A percentile compares a stretch with the other conserved stretches of the same genome.
These are phyloP conservation scores for Yamadazyma triangularis DNA, from an alignment of 1,139 yeast genomes.

Conservation along the genomic window DNA sequence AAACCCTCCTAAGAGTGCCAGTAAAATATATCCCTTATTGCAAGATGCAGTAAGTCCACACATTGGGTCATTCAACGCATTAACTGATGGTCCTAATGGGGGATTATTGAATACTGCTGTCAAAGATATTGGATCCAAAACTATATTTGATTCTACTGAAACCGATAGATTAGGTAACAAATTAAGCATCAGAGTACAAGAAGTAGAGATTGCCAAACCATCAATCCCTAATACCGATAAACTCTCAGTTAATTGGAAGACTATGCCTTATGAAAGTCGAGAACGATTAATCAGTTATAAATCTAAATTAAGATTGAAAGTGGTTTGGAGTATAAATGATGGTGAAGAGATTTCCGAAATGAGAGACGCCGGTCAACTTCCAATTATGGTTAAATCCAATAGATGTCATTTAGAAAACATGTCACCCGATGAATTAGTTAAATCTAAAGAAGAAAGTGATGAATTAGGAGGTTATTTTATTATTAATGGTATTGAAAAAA, in stretches of 20 bases:
- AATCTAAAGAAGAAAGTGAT: constrained; percentile 83
- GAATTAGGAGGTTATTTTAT: constrained; percentile 96
- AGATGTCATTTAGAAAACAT: constrained; percentile 85
- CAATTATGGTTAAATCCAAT: constrained; percentile 85
- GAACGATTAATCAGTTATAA: constrained; percentile 80
- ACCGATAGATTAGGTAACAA: constrained; percentile 76
- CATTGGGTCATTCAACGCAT: constrained; percentile 91
- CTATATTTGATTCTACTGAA: constrained; percentile 66
- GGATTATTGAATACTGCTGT: constrained; percentile 84
- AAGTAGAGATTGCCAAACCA: constrained; percentile 85
- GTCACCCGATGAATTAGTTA: constrained; percentile 78
- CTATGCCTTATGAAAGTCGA: constrained; percentile 87
- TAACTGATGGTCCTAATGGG: constrained; percentile 81
- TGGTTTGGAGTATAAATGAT: constrained; percentile 83
- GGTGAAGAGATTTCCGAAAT: constrained; percentile 77
- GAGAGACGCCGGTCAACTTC: constrained; percentile 89
- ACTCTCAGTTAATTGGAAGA: constrained; percentile 71
- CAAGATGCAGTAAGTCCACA: constrained; percentile 92
- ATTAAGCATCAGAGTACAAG: constrained; percentile 71
- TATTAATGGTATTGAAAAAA: constrained; percentile 94
- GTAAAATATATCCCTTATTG: constrained; percentile 69
- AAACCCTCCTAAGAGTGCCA: constrained; percentile 84
- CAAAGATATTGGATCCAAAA: constrained; percentile 80
- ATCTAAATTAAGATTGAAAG: constrained; percentile 69
- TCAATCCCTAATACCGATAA: constrained; percentile 70